Evolutionary conservation across 1,284 basidiomycete species (phyloP), one percentile per base, ranked within the genome.

Genomic region (Marasmius sp.): DNA sequence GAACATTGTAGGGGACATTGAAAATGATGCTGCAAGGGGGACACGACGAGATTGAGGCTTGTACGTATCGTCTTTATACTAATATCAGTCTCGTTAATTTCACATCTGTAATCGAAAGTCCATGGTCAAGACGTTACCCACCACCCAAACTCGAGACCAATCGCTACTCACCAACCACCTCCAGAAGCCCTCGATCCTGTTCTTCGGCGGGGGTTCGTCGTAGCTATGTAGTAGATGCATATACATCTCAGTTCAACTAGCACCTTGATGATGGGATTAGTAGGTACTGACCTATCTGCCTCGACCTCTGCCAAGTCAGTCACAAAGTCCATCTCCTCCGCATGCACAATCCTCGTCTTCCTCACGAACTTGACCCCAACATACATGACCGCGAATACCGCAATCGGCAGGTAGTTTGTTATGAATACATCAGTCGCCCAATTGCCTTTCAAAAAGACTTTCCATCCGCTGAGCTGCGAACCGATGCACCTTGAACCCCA

Each of bases 271-370:
- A 11, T 8, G 57, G 9, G 62, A 53, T 36, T 6, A 39, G 36
- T 37, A 27, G 39, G 10, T 16, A 12, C 81, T 66, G 76, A 87
- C 78, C 82, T 85, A 2, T 85, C 85, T 0, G 86, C 88, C 68
- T 90, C 87, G 53, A 94, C 89, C 73, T 92, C 86, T 48, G 84
- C 87, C 59, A 92, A 77, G 61, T 88, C 84, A 8, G 81, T 79
- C 58, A 87, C 74, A 69, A 97, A 93, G 75, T 96, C 94, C 85
- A 96, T 93, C 38, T 94, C 84, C 22, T 79, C 70, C 10, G 85
- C 69, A 52, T 70, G 52, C 6, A 54, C 76, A 41, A 87, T 75
- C 16, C 79, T 72, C 10, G 81, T 76, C 33, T 77, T 72, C 67
- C 78, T 81, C 70, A 84, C 84, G 27, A 85, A 68, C 67, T 83